Evolutionary conservation across 331 rosid genomes (phyloP), one percentile per base, ranked within the genome.

Genomic region (Malus hybrid): DNA sequence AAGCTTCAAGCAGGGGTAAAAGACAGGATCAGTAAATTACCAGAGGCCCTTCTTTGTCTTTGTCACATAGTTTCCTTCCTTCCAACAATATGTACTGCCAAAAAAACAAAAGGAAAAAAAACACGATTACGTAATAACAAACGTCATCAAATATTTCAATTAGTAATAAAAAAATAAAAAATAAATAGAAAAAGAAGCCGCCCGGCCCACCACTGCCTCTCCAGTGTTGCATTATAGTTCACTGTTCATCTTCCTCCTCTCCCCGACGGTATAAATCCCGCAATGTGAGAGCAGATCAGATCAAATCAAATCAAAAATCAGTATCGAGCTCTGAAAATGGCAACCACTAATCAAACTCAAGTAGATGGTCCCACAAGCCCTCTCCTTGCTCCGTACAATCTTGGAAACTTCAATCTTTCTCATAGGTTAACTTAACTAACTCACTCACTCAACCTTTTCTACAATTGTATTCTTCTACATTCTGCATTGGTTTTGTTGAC

Each of bases 401-500:
- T 90, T 85, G 93, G 87, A 55, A 81, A 64, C 12, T 86, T 90
- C n/a, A 33, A 78, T 77, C 83, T 88, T 30, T 86, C 89, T 20
- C 96, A 88, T 29, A 84, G 93, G 89, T 88, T 28, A 39, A 39
- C 44, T 36, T 0, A 36, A 33, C 36, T 33, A 2, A 36, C 44
- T 2, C 44, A 36, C 44, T 9, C 46, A 26, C 20, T n/a, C 6
- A 9, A 34, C 24, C 36, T 20, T 72, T 26, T 55, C 28, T 39
- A 39, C 46, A 39, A 39, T 39, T 39, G 1, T 39, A 9, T 39
- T 39, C 46, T 39, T 39, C 12, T 39, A 39, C 64, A 53, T 55
- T 57, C 10, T 72, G 10, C 63, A 11, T 53, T n/a, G n/a, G 20
- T 32, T 68, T 13, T 50, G 14, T 46, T 52, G 44, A 12, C 1